Evolutionary conservation across 2,329 filamentous ascomycete species (phyloP), one percentile per base, ranked within the genome.

Genomic region (Leptographium galeiforme): DNA sequence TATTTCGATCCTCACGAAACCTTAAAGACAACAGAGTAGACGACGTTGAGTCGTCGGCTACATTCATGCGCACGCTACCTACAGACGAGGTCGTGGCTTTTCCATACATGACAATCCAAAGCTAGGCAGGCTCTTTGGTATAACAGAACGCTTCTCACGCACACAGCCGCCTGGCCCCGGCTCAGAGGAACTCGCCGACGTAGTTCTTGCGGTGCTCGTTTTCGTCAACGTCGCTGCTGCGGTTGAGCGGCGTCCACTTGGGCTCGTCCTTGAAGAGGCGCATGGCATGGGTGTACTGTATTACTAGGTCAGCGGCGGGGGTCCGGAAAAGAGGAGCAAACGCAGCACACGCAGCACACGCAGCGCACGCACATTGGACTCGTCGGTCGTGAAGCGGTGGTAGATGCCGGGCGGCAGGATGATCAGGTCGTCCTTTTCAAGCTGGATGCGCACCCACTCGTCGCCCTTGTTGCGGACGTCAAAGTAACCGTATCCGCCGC

Each of bases 221-320:
- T 56, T 67, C 67, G 65, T 97, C 89, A 45, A 95, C 78, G 49
- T 91, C 85, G 6, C 73, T 70, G 8, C 78, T 81, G 54, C 93
- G 81, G 72, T 95, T 95, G 60, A 98, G 70, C 14, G 93, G 87
- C 39, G 89, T 97, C 93, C 93, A 98, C 71, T 97, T 96, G 38
- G 93, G 93, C 70, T 97, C 90, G 59, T 97, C 93, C 72, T 97
- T 90, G 79, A 97, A 98, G 51, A 98, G 75, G 54, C 93, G 80
- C 88, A 97, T 91, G 14, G 93, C 93, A 65, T 94, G 87, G 60
- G 95, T 88, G 65, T 91, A 96, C 90, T 96, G 61, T 48, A 33
- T n/a, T n/a, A 14, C 12, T 34, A 5, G 39, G 40, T 51, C 16
- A 51, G 49, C n/a, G 39, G 25, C 6, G 5, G 25, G 25, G 25